phyloP scores from a whole-genome alignment of 2,329 filamentous ascomycete species.

The Microascus cirrosus region DNA sequence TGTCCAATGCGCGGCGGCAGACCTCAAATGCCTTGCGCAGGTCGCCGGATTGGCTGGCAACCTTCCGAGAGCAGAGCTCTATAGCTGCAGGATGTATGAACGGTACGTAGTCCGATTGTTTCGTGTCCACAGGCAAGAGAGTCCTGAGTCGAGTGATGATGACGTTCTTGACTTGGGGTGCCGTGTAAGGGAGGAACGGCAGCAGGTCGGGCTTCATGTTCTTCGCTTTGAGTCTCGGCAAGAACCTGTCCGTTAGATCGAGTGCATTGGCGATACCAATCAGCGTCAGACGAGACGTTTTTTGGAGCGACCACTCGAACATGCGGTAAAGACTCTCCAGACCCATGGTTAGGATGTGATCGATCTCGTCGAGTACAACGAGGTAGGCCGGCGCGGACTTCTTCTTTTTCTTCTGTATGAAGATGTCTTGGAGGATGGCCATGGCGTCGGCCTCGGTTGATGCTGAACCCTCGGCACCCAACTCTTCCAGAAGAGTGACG shows the following conservation, averaged over 20 bases:
- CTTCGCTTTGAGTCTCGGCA: slow-evolving; percentile 84
- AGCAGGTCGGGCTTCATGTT: slow-evolving; percentile 84
- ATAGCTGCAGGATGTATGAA: slow-evolving; percentile 92
- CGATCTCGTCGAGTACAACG: slow-evolving; percentile 90
- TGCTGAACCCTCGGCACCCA: slow-evolving; percentile 35
- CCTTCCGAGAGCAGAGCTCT: slow-evolving; percentile 87
- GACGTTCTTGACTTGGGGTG: slow-evolving; percentile 75
- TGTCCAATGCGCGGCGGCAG: slow-evolving; percentile 76
- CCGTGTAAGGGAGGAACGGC: slow-evolving; percentile 87
- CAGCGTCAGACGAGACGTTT: slow-evolving; percentile 67
- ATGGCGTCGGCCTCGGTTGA: slow-evolving; percentile 55
- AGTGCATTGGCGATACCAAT: slow-evolving; percentile 94
- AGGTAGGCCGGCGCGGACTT: slow-evolving; percentile 52
- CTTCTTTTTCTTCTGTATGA: slow-evolving; percentile 53
- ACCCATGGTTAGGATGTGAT: slow-evolving; percentile 82
- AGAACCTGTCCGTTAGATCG: slow-evolving; percentile 87
- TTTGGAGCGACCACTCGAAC: slow-evolving; percentile 92
- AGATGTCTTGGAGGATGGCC: slow-evolving; percentile 56
- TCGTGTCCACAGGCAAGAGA: slow-evolving; percentile 47
- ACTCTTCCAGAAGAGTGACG: slow-evolving; percentile 61
- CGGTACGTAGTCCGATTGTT: slow-evolving; percentile 53
- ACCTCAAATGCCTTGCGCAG: slow-evolving; percentile 93
- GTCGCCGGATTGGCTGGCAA: slow-evolving; percentile 88
- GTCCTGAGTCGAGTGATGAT: slow-evolving; percentile 74
- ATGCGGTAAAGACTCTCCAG: slow-evolving; percentile 81